Evolutionary conservation across 306 rosid species (phyloP).

Genomic region (Castanea crenata): DNA sequence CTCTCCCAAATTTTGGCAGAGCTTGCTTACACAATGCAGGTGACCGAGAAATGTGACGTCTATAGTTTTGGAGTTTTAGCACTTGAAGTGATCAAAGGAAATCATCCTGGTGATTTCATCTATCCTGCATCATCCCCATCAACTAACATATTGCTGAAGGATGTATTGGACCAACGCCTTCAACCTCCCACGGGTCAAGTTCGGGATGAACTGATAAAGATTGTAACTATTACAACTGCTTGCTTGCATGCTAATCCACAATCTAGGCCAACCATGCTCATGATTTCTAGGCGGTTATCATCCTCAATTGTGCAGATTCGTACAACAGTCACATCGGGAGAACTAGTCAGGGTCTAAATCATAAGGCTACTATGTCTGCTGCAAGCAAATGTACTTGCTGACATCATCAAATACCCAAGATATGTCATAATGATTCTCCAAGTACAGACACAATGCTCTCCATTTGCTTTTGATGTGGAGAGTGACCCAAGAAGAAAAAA

Average conservation of each 20-base stretch:
- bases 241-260: slow-evolving; percentile 23
- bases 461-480: too few relatives aligned
- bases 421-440: too few relatives aligned
- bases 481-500: too few relatives aligned
- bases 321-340: background rate
- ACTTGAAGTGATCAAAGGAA: slow-evolving; percentile 19
- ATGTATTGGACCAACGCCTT: slow-evolving; percentile 12
- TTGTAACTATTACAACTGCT: background rate
- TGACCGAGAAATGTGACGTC: slow-evolving; percentile 8
- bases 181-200: background rate
- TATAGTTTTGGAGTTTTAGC: slow-evolving; percentile 23
- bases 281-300: slow-evolving; percentile 16
- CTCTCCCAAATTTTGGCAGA: slow-evolving; percentile 2
- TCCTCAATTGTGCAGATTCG: background rate
- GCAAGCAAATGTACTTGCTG: background rate
- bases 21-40: slow-evolving; percentile 26
- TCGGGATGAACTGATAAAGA: background rate
- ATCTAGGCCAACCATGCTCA: slow-evolving; percentile 32
- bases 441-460: too few relatives aligned
- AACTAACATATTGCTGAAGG: background rate
- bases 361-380: background rate
- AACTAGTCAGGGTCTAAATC: background rate
- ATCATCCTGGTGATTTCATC: background rate
- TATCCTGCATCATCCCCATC: background rate
- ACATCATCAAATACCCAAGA: too few relatives aligned